These are phyloP conservation scores for Aspergillus sp. DNA, from an alignment of 2,329 filamentous ascomycete genomes.

Conservation along the genomic window DNA sequence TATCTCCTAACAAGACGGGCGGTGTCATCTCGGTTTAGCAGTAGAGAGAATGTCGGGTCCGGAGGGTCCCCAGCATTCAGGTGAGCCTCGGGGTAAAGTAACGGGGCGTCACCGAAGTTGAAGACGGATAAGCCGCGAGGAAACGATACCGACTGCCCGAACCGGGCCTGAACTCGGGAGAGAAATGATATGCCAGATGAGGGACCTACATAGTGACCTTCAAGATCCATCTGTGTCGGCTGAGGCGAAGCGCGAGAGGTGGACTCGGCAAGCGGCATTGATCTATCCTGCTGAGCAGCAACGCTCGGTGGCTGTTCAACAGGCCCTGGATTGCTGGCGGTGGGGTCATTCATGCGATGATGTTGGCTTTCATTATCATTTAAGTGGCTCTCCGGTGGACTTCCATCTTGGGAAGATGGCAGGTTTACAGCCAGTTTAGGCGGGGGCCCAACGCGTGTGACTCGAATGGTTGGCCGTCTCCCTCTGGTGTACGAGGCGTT, in stretches of 20 bases:
- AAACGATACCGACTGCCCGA: background rate
- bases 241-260: background rate
- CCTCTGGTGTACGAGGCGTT: background rate
- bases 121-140: background rate
- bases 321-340: background rate
- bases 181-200: slow-evolving; percentile 1
- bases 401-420: background rate
- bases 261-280: background rate
- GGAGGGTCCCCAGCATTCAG: background rate
- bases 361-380: too few species aligned
- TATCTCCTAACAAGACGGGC: background rate
- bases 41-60: background rate
- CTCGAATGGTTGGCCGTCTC: background rate
- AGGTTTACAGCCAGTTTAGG: background rate
- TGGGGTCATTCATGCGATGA: background rate
- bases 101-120: background rate
- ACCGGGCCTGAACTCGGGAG: background rate
- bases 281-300: background rate
- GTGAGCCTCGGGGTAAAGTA: background rate
- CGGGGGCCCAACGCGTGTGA: background rate
- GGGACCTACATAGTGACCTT: slow-evolving; percentile 2
- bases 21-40: background rate
- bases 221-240: background rate
- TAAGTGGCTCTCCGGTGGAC: too few species aligned
- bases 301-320: background rate